Evolutionary conservation across 371 early-diverging fungal genomes (phyloP).

Genomic region (Mortierella sp.): DNA sequence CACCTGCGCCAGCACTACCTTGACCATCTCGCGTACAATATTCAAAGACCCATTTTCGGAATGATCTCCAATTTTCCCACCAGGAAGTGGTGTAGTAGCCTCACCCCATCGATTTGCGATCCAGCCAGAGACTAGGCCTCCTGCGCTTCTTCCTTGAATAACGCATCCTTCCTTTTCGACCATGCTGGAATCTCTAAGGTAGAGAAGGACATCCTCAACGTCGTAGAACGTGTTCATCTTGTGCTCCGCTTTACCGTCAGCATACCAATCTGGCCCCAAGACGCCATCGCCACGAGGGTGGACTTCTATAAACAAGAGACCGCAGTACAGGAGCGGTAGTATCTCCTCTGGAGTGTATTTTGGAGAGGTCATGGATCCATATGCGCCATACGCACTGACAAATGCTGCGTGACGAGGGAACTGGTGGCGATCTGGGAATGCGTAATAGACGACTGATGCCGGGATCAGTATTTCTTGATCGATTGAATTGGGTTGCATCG

Average conservation of each 20-base stretch:
- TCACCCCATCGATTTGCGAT: constrained; percentile 55
- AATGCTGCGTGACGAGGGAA: constrained; percentile 46
- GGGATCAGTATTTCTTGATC: constrained; percentile 26
- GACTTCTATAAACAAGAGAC: constrained; percentile 57
- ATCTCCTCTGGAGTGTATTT: constrained; percentile 35
- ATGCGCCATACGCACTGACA: constrained; percentile 67
- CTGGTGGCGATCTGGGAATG: constrained; percentile 9
- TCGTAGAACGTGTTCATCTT: constrained; percentile 65
- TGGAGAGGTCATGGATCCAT: constrained; percentile 61
- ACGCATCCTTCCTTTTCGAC: constrained; percentile 49
- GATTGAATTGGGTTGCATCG: neutral
- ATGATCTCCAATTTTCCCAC: neutral
- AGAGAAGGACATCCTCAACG: constrained; percentile 58
- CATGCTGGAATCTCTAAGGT: constrained; percentile 37
- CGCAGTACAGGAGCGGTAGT: constrained; percentile 60
- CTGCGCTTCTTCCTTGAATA: constrained; percentile 66
- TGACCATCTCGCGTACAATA: constrained; percentile 55
- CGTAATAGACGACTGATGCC: constrained; percentile 33
- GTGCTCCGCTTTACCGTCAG: constrained; percentile 55
- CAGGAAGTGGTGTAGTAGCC: neutral
- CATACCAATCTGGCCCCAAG: constrained; percentile 64
- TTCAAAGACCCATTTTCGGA: constrained; percentile 5
- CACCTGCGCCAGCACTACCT: constrained; percentile 63
- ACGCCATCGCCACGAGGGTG: constrained; percentile 71
- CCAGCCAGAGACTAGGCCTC: constrained; percentile 66